Conservation (phyloP, 2,329 filamentous ascomycete genomes). For the Teratosphaeriaceae sp. region DNA sequence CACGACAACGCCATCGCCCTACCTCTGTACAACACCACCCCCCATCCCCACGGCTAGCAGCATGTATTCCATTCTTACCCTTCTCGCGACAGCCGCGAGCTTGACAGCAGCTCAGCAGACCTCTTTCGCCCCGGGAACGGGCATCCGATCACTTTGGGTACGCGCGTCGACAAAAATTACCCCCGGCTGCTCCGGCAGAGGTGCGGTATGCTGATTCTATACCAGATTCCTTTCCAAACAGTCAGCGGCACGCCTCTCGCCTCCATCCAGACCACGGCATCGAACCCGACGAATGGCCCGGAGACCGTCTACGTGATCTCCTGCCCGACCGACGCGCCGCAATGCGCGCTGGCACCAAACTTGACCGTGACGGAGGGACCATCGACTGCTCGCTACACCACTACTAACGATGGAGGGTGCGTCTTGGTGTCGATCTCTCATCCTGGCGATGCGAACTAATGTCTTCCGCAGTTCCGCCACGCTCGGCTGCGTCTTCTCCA, state of each 20-base stretch:
- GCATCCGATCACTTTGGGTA: conserved; percentile 11
- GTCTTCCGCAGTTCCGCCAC: conserved; percentile 6
- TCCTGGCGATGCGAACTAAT: neutral
- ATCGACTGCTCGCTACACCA: conserved; percentile 9
- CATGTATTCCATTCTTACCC: neutral
- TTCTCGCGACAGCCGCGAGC: neutral
- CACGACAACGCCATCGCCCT: no score
- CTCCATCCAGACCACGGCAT: conserved; percentile 6
- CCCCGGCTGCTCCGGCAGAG: neutral
- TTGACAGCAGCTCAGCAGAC: conserved; percentile 8
- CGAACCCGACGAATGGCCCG: neutral
- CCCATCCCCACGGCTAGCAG: no score
- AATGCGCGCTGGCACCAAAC: conserved; percentile 13
- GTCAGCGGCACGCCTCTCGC: conserved; percentile 11
- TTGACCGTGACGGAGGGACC: conserved; percentile 13
- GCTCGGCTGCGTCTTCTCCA: conserved; percentile 8
- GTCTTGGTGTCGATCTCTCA: neutral
- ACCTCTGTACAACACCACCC: no score
- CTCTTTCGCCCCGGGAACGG: conserved; percentile 6
- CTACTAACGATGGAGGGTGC: conserved; percentile 9
- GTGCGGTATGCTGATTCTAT: conserved; percentile 1
- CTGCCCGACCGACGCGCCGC: conserved; percentile 11
- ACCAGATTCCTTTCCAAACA: conserved; percentile 14
- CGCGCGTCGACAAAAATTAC: conserved; percentile 1
- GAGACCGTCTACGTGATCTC: conserved; percentile 13